These are phyloP conservation scores for Pyrenophora graminea DNA, from an alignment of 2,329 filamentous ascomycete species.

Conservation along the genomic window DNA sequence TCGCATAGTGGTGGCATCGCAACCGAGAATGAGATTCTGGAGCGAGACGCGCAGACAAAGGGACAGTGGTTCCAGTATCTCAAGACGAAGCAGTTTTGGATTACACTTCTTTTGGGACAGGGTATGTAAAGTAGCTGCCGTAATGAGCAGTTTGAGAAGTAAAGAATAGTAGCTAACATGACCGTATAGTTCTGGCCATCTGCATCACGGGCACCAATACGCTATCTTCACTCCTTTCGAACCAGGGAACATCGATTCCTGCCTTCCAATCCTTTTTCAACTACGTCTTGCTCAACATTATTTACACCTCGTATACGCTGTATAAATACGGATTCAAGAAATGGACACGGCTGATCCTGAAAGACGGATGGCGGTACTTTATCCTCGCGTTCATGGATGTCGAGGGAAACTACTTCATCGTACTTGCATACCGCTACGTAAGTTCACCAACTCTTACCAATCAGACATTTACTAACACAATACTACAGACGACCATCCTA, in stretches of 20 bases:
- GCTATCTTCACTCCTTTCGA: conserved; percentile 75
- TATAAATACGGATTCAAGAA: conserved; percentile 76
- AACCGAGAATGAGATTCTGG: conserved; percentile 27
- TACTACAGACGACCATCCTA: conserved; percentile 76
- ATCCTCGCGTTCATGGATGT: conserved; percentile 93
- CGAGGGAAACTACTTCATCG: conserved; percentile 96
- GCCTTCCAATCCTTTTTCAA: conserved; percentile 97
- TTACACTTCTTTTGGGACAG: conserved; percentile 75
- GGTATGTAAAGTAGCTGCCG: conserved; percentile 27
- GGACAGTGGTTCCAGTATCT: conserved; percentile 70
- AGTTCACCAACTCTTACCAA: conserved; percentile 3
- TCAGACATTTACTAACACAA: no score
- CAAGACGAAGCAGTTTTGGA: conserved; percentile 83
- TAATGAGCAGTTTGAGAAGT: no score
- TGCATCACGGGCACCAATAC: conserved; percentile 94
- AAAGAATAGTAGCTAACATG: not conserved
- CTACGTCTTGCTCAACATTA: conserved; percentile 79
- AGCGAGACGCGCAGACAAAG: conserved; percentile 46
- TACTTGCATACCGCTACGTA: conserved; percentile 78
- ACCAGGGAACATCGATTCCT: conserved; percentile 76
- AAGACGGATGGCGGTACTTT: conserved; percentile 87
- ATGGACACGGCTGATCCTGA: conserved; percentile 66
- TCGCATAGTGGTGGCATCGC: conserved; percentile 10
- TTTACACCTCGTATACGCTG: conserved; percentile 81
- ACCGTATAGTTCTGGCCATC: conserved; percentile 56